Percentiles rank a stretch among this genome's conserved stretches.
Evolutionary conservation across 768 basidiomycete species (phyloP).

Genomic region (Lepiota venenata): DNA sequence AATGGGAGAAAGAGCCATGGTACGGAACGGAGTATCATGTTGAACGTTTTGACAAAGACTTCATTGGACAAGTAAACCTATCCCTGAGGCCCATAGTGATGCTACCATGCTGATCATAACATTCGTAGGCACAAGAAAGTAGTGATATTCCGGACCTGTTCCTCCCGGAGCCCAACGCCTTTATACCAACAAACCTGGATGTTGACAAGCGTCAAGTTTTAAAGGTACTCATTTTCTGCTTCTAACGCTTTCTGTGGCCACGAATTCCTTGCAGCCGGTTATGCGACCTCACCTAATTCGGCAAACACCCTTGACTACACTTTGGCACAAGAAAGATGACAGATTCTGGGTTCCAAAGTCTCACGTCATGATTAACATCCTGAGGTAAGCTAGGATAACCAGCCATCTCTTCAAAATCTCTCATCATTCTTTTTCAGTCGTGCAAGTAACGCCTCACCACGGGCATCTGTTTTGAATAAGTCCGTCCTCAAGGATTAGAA

Average conservation of each 20-base stretch:
- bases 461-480: slow-evolving; percentile 73
- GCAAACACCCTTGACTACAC: slow-evolving; percentile 63
- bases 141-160: slow-evolving; percentile 67
- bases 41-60: slow-evolving; percentile 61
- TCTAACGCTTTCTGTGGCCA: slow-evolving; percentile 5
- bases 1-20: slow-evolving; percentile 83
- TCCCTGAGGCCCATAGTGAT: slow-evolving; percentile 4
- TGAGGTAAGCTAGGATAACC: slow-evolving; percentile 46
- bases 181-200: slow-evolving; percentile 84
- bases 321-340: slow-evolving; percentile 99
- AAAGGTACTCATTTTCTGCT: slow-evolving; percentile 41
- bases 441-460: slow-evolving; percentile 56
- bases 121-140: slow-evolving; percentile 52
- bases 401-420: neutral
- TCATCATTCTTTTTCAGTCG: slow-evolving; percentile 38
- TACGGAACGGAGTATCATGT: slow-evolving; percentile 89
- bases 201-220: slow-evolving; percentile 72
- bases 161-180: slow-evolving; percentile 84
- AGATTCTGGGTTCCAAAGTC: slow-evolving; percentile 95
- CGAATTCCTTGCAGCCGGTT: slow-evolving; percentile 48
- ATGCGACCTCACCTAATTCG: slow-evolving; percentile 74
- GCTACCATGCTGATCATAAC: neutral
- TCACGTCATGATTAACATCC: slow-evolving; percentile 67
- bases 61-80: slow-evolving; percentile 48
- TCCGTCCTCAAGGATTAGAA: slow-evolving; percentile 24